Evolutionary conservation across 2,329 filamentous ascomycete genomes (phyloP).

Genomic region (Reticulascus tulasneorum): DNA sequence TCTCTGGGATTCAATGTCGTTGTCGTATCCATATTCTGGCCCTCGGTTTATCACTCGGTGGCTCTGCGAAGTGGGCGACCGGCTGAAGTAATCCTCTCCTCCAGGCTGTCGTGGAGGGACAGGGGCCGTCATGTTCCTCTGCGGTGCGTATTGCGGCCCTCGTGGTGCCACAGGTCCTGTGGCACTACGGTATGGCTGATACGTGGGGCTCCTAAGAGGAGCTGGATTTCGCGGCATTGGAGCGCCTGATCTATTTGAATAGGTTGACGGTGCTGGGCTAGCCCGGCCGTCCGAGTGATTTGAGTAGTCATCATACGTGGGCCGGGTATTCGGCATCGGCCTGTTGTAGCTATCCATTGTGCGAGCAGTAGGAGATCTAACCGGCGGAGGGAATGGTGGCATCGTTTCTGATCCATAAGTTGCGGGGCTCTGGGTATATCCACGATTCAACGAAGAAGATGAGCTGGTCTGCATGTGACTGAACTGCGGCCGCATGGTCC

Average conservation of each 20-base stretch:
- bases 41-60: conserved; percentile 15
- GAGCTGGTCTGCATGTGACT: conserved; percentile 18
- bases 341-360: conserved; percentile 25
- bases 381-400: conserved; percentile 27
- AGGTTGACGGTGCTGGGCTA: conserved; percentile 27
- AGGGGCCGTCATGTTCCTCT: conserved; percentile 43
- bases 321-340: conserved; percentile 3
- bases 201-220: conserved; percentile 13
- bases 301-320: conserved; percentile 15
- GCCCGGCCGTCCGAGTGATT: conserved; percentile 24
- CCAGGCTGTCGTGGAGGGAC: conserved; percentile 22
- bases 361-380: conserved; percentile 26
- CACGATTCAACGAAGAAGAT: conserved; percentile 9
- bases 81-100: conserved; percentile 23
- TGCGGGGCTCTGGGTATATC: conserved; percentile 25
- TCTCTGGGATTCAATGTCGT: conserved; percentile 27
- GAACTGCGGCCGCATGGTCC: conserved; percentile 24
- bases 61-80: conserved; percentile 22
- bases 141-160: conserved; percentile 31
- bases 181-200: conserved; percentile 29
- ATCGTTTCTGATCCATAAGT: conserved; percentile 21
- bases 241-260: conserved; percentile 18
- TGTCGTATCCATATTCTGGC: conserved; percentile 31
- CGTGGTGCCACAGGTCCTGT: conserved; percentile 32
- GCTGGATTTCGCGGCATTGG: conserved; percentile 16